Percentiles rank a stretch among this genome's conserved stretches.
Evolutionary conservation across 495 filamentous ascomycete genomes (phyloP).

Genomic region (Evernia prunastri): DNA sequence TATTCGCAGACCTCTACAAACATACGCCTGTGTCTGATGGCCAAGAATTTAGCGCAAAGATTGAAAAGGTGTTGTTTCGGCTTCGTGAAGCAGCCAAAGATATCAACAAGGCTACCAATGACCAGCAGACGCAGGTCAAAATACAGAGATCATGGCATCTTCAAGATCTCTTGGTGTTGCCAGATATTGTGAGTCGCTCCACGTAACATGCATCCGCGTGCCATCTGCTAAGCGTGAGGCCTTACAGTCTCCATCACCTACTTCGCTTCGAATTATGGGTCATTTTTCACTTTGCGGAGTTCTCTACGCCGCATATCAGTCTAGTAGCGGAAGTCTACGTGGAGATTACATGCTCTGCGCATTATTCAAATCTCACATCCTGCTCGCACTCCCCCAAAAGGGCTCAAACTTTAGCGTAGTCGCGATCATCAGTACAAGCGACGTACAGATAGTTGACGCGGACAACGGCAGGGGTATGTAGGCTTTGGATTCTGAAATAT

Average conservation of each 20-base stretch:
- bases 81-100: conserved; percentile 64
- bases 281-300: conserved; percentile 80
- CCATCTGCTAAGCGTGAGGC: conserved; percentile 9
- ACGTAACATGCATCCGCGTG: background rate
- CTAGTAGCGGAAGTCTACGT: conserved; percentile 47
- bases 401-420: conserved; percentile 63
- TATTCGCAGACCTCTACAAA: conserved; percentile 76
- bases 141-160: conserved; percentile 71
- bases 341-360: conserved; percentile 83
- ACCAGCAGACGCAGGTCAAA: conserved; percentile 41
- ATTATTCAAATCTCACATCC: conserved; percentile 74
- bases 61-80: conserved; percentile 64
- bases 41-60: conserved; percentile 68
- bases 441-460: conserved; percentile 65
- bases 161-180: conserved; percentile 69
- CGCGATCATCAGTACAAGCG: conserved; percentile 63
- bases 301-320: conserved; percentile 78
- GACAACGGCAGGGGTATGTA: conserved; percentile 75
- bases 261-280: conserved; percentile 67
- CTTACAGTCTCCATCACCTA: conserved; percentile 34
- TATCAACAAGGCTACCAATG: conserved; percentile 72
- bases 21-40: conserved; percentile 79
- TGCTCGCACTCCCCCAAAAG: conserved; percentile 63
- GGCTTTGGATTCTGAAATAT: background rate
- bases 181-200: conserved; percentile 54